phyloP scores from a whole-genome alignment of 192 early-diverging fungal genomes.

The Rhizophagus prolifer region DNA sequence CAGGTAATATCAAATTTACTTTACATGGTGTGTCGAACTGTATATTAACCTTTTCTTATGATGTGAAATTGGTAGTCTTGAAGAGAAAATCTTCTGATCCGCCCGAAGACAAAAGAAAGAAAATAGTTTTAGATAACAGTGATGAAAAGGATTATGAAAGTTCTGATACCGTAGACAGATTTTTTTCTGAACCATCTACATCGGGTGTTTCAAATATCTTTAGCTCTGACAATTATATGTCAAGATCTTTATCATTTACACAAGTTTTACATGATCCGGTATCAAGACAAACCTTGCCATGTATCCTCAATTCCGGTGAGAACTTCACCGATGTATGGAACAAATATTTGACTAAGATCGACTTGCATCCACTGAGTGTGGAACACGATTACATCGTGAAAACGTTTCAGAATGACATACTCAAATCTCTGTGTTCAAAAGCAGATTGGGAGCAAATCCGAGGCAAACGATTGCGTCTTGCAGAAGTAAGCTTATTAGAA shows the following conservation, averaged over 20 bases:
- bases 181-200: no score
- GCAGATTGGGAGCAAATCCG: conserved; percentile 7
- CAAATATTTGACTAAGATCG: conserved; percentile 11
- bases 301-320: conserved; percentile 3
- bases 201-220: no score
- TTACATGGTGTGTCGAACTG: no score
- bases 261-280: not conserved
- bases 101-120: no score
- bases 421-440: conserved; percentile 20
- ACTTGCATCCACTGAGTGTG: conserved; percentile 6
- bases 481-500: conserved; percentile 12
- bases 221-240: no score
- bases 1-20: no score
- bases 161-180: no score
- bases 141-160: no score
- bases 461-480: conserved; percentile 1
- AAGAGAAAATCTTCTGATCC: no score
- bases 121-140: no score
- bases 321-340: conserved; percentile 20
- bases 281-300: conserved; percentile 13
- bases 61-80: no score
- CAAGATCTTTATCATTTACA: not conserved
- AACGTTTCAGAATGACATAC: conserved; percentile 6
- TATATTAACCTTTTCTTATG: no score
- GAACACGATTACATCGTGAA: conserved; percentile 7